Conservation (phyloP, 2,329 filamentous ascomycete genomes). For the Fusarium compactum region DNA sequence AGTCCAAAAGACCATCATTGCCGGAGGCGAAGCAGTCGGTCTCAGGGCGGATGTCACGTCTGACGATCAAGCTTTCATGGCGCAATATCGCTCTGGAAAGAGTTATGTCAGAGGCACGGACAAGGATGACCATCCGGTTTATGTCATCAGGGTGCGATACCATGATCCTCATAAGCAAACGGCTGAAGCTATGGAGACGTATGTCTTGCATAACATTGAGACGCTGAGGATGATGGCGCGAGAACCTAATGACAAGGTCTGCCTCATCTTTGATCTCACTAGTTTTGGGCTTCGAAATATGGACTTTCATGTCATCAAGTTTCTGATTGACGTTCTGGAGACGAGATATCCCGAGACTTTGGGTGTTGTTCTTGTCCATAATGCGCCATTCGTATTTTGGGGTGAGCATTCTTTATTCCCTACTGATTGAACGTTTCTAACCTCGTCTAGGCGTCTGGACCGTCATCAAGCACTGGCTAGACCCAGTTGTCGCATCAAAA, state of each 20-base stretch:
- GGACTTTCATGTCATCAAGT: constrained; percentile 81
- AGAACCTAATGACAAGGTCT: constrained; percentile 36
- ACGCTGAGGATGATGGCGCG: constrained; percentile 48
- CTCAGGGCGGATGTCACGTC: constrained; percentile 37
- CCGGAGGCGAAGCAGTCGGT: constrained; percentile 51
- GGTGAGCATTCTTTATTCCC: constrained; percentile 35
- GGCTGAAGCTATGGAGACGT: constrained; percentile 52
- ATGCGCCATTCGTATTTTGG: constrained; percentile 78
- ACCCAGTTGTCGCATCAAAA: constrained; percentile 79
- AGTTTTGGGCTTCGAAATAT: constrained; percentile 79
- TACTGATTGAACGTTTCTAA: not conserved
- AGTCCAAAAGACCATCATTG: constrained; percentile 51
- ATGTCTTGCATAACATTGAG: constrained; percentile 57
- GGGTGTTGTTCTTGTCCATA: constrained; percentile 78
- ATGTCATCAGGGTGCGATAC: constrained; percentile 49
- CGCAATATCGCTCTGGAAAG: constrained; percentile 55
- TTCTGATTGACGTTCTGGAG: constrained; percentile 84
- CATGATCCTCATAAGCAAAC: constrained; percentile 50
- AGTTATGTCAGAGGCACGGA: constrained; percentile 55
- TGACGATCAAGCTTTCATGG: constrained; percentile 53
- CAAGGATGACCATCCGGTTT: constrained; percentile 52
- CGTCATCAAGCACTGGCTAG: constrained; percentile 80
- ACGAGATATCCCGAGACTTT: constrained; percentile 82
- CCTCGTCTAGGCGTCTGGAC: constrained; percentile 59
- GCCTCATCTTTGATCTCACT: constrained; percentile 77